Evolutionary conservation across 2,329 filamentous ascomycete species (phyloP).

Genomic region (Cladosporium velox): DNA sequence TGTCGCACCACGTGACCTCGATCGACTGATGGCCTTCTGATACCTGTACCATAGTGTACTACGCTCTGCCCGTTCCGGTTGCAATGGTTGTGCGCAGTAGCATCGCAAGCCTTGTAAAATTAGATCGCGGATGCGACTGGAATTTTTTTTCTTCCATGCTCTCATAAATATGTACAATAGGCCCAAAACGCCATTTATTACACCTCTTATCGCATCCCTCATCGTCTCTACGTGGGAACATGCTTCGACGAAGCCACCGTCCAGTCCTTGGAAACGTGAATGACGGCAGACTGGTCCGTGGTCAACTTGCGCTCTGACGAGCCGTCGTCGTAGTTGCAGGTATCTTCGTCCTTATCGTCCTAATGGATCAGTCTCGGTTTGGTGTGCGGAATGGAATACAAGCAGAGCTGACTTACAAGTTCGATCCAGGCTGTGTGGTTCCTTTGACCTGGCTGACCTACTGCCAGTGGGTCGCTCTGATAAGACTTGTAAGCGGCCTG

Average conservation of each 20-base stretch:
- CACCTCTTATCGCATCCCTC: neutral
- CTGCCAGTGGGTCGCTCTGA: neutral
- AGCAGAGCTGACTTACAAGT: slow-evolving; percentile 6
- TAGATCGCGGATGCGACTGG: neutral
- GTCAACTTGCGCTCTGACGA: slow-evolving; percentile 17
- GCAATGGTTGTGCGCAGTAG: neutral
- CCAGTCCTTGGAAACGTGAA: slow-evolving; percentile 15
- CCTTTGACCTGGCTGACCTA: neutral
- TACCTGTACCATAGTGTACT: neutral
- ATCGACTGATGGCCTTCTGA: neutral
- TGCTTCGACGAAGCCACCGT: slow-evolving; percentile 13
- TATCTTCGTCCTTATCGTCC: slow-evolving; percentile 5
- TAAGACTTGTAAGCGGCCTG: neutral
- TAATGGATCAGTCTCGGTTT: neutral
- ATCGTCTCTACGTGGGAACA: too few relatives aligned
- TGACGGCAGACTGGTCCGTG: neutral
- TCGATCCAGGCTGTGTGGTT: slow-evolving; percentile 15
- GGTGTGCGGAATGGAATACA: neutral
- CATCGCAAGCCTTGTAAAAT: neutral
- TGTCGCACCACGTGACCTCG: neutral
- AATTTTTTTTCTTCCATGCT: neutral
- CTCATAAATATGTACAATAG: neutral
- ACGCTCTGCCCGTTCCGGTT: neutral
- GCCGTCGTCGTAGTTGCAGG: slow-evolving; percentile 5
- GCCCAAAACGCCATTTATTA: neutral